Percentiles rank a stretch among this genome's conserved stretches.
Evolutionary conservation across 2,329 filamentous ascomycete species (phyloP).

Genomic region (Teratosphaeria pseudoeucalypti): DNA sequence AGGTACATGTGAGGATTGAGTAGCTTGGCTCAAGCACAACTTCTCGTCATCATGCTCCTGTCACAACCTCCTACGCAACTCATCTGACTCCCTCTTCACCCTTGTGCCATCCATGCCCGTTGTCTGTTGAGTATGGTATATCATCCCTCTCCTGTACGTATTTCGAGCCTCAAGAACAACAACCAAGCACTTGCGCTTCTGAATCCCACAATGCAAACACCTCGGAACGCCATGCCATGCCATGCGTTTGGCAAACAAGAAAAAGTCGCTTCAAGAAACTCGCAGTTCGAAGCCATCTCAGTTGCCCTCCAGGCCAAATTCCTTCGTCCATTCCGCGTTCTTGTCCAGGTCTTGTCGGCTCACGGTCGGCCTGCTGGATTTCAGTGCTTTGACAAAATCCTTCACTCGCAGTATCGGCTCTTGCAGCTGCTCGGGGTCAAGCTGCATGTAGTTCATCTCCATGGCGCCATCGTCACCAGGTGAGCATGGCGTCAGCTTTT

Average conservation of each 20-base stretch:
- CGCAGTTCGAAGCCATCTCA: neutral
- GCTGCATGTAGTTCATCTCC: slow-evolving; percentile 88
- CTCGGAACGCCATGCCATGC: neutral
- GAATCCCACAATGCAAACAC: neutral
- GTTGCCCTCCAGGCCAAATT: slow-evolving; percentile 86
- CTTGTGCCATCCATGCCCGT: neutral
- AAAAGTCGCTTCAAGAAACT: neutral
- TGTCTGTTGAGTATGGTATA: neutral
- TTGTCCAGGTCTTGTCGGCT: slow-evolving; percentile 72
- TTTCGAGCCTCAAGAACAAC: neutral
- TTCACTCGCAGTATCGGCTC: slow-evolving; percentile 80
- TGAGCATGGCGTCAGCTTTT: slow-evolving; percentile 79
- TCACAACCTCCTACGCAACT: neutral
- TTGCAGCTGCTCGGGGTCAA: slow-evolving; percentile 72
- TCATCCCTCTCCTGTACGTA: neutral
- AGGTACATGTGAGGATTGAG: neutral
- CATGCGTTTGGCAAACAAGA: neutral
- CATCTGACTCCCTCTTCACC: neutral
- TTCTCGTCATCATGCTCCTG: neutral
- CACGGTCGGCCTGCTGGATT: slow-evolving; percentile 79
- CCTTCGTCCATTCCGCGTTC: slow-evolving; percentile 87
- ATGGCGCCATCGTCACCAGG: slow-evolving; percentile 75
- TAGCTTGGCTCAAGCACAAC: neutral
- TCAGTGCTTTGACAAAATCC: slow-evolving; percentile 89
- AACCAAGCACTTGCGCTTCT: neutral